These are phyloP conservation scores for Cardiosporidium cionae DNA, from an alignment of 169 alveolate genomes.

Conservation along the genomic window DNA sequence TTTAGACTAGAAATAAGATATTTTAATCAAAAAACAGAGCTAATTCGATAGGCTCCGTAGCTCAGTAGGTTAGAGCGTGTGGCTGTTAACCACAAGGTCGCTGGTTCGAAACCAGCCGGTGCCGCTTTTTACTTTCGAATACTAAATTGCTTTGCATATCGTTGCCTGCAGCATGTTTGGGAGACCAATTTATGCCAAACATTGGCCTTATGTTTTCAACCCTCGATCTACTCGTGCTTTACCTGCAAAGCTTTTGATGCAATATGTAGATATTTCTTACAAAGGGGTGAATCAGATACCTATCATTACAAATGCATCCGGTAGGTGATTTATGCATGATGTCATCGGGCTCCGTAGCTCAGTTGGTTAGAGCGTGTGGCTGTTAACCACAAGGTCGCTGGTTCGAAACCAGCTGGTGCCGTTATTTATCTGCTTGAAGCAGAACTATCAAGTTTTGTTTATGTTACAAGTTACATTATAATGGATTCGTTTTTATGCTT, in stretches of 20 bases:
- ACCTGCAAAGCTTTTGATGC: conserved; percentile 4
- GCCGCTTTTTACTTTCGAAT: conserved; percentile 12
- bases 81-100: conserved; percentile 94
- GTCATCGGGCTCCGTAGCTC: too few relatives aligned
- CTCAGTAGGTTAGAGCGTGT: conserved; percentile 79
- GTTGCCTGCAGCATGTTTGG: background rate
- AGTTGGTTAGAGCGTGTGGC: too few relatives aligned
- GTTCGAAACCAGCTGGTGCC: conserved; percentile 77
- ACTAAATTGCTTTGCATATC: background rate
- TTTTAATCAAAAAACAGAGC: too few relatives aligned
- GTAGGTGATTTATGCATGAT: too few relatives aligned
- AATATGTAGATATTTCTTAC: background rate
- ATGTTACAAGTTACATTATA: too few relatives aligned
- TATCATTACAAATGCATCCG: background rate
- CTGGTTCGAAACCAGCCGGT: conserved; percentile 84
- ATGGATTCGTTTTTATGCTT: too few relatives aligned
- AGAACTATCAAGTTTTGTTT: too few relatives aligned
- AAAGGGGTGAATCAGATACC: background rate
- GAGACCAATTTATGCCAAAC: background rate
- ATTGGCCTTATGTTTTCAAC: background rate
- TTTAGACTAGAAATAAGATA: too few relatives aligned
- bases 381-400: conserved; percentile 89
- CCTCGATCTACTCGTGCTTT: background rate
- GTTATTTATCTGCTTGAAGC: background rate
- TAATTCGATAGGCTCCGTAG: conserved; percentile 40